These are phyloP conservation scores for Metschnikowia shivogae DNA, from an alignment of 805 yeast genomes.

Conservation along the genomic window DNA sequence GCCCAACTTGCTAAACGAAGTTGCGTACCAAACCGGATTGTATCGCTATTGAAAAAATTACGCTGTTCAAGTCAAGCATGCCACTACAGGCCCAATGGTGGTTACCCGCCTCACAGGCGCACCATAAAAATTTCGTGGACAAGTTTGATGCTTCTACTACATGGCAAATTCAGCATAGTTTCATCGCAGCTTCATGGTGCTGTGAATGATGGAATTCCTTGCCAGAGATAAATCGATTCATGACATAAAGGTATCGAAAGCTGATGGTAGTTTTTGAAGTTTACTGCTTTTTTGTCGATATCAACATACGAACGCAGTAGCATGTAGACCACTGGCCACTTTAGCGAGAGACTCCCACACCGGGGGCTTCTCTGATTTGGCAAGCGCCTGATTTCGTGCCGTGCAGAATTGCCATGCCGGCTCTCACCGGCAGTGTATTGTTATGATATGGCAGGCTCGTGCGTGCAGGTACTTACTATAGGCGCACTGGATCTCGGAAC, in stretches of 20 bases:
- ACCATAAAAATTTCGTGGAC: background rate
- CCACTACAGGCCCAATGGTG: background rate
- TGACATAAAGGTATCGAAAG: constrained; percentile 23
- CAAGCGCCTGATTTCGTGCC: background rate
- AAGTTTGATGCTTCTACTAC: background rate
- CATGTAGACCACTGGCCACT: background rate
- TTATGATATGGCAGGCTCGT: background rate
- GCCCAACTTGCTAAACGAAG: constrained; percentile 37
- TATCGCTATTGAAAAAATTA: background rate
- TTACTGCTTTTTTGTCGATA: constrained; percentile 13
- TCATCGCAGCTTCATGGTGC: constrained; percentile 36
- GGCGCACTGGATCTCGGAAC: background rate
- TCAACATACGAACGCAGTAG: constrained; percentile 1
- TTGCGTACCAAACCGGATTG: constrained; percentile 15
- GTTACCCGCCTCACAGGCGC: constrained; percentile 12
- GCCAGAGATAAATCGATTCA: constrained; percentile 34
- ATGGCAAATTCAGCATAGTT: constrained; percentile 46
- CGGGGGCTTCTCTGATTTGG: background rate
- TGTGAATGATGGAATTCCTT: constrained; percentile 43
- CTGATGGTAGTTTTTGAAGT: constrained; percentile 12
- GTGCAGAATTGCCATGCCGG: background rate
- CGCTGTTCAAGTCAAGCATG: background rate
- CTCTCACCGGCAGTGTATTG: background rate
- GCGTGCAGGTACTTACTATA: constrained; percentile 1
- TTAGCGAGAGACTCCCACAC: too few relatives aligned